Conservation (phyloP, 2,329 filamentous ascomycete genomes). For the Pestalotiopsis sp. region DNA sequence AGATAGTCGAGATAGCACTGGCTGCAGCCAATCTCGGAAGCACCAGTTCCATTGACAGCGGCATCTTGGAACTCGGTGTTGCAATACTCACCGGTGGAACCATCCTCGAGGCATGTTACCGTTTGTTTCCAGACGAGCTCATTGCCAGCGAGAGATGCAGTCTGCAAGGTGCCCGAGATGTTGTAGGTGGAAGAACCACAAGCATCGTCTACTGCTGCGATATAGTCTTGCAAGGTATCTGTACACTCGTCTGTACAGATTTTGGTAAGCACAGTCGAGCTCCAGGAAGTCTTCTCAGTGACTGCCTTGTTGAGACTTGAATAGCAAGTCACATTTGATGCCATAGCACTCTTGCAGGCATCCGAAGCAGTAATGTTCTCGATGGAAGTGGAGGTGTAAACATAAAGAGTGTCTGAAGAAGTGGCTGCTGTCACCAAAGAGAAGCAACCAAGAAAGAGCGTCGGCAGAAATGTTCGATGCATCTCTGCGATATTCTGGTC, state of each 20-base stretch:
- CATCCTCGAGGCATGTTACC: not conserved
- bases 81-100: not conserved
- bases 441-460: not conserved
- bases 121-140: not conserved
- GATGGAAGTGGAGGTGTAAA: not conserved
- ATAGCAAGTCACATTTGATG: not conserved
- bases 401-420: not conserved
- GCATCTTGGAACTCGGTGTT: constrained; percentile 5
- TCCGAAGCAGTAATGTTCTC: not conserved
- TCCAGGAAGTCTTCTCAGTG: not conserved
- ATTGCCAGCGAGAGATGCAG: not conserved
- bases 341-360: not conserved
- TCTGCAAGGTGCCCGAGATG: not conserved
- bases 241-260: not conserved
- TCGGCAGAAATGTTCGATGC: not conserved
- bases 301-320: not conserved
- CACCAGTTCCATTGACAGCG: constrained; percentile 1
- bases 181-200: not conserved
- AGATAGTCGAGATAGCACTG: constrained; percentile 5
- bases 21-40: not conserved
- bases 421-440: not conserved
- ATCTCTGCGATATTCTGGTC: not conserved
- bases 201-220: not conserved
- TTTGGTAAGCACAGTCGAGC: not conserved
- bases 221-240: not conserved